Evolutionary conservation across 2,329 filamentous ascomycete species (phyloP).

Genomic region (Trichothecium roseum): DNA sequence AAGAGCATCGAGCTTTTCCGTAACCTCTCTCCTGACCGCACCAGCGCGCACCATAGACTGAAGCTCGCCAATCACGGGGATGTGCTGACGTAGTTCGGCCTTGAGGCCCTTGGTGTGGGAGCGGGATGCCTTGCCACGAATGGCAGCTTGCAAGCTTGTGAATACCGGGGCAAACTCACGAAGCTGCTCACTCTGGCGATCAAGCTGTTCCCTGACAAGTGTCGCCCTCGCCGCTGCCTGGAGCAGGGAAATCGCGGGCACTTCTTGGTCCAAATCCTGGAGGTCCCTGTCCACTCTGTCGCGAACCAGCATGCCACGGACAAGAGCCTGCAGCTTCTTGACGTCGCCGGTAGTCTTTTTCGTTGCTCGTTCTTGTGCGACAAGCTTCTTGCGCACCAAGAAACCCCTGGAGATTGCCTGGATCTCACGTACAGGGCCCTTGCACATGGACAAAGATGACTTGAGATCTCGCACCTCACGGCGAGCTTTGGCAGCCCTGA

Average conservation of each 20-base stretch:
- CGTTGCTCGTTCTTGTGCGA: slow-evolving; percentile 45
- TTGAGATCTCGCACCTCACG: slow-evolving; percentile 44
- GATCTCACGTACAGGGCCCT: slow-evolving; percentile 53
- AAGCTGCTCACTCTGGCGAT: slow-evolving; percentile 39
- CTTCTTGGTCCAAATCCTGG: slow-evolving; percentile 38
- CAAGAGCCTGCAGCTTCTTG: slow-evolving; percentile 52
- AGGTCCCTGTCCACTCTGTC: slow-evolving; percentile 43
- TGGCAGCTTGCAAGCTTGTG: slow-evolving; percentile 29
- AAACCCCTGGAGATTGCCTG: slow-evolving; percentile 59
- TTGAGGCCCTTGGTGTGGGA: slow-evolving; percentile 31
- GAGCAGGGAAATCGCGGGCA: slow-evolving; percentile 40
- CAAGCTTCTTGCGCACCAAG: slow-evolving; percentile 47
- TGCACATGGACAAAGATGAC: slow-evolving; percentile 51
- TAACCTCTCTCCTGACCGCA: slow-evolving; percentile 40
- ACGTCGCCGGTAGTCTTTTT: slow-evolving; percentile 40
- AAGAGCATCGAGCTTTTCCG: slow-evolving; percentile 36
- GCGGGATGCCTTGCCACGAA: slow-evolving; percentile 39
- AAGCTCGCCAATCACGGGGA: slow-evolving; percentile 31
- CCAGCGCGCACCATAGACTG: slow-evolving; percentile 44
- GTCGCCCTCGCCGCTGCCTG: slow-evolving; percentile 59
- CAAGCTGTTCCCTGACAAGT: slow-evolving; percentile 45
- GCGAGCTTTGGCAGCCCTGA: slow-evolving; percentile 58
- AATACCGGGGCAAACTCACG: slow-evolving; percentile 37
- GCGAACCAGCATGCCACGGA: slow-evolving; percentile 57
- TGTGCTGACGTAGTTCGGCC: slow-evolving; percentile 35